Evolutionary conservation across 2,329 filamentous ascomycete species (phyloP).

Genomic region (Fusarium miscanthi): DNA sequence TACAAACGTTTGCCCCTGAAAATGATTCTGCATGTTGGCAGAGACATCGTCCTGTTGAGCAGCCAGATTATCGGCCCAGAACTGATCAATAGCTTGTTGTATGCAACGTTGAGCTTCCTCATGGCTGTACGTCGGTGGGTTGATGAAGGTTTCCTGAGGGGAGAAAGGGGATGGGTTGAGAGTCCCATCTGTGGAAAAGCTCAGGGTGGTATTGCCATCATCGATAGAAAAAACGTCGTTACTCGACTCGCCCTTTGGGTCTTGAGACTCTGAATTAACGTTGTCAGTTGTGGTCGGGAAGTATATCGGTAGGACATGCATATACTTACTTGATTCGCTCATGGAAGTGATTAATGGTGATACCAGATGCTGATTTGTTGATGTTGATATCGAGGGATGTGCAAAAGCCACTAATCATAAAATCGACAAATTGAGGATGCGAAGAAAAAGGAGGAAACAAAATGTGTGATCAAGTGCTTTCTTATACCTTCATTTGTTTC

Average conservation of each 20-base stretch:
- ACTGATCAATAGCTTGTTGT: background rate
- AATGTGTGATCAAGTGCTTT: background rate
- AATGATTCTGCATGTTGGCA: too few relatives aligned
- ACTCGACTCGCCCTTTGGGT: too few relatives aligned
- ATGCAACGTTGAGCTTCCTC: background rate
- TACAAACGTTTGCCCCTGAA: too few relatives aligned
- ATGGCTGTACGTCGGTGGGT: background rate
- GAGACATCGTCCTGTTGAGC: background rate
- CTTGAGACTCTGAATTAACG: background rate
- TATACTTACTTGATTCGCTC: background rate
- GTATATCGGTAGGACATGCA: background rate
- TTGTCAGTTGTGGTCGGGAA: background rate
- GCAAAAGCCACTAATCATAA: background rate
- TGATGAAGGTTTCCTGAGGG: background rate
- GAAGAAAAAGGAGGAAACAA: background rate
- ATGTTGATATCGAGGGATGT: background rate
- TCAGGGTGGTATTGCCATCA: background rate
- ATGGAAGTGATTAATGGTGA: background rate
- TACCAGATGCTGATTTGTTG: background rate
- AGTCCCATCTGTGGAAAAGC: rapidly evolving
- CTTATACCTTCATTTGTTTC: background rate
- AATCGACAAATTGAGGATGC: background rate
- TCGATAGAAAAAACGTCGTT: too few relatives aligned
- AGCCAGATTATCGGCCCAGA: background rate
- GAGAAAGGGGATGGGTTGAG: background rate